A percentile compares a stretch with the other conserved stretches of the same genome.
Evolutionary conservation across 139 green algal species (phyloP).

Genomic region (Asterochloris sp.): DNA sequence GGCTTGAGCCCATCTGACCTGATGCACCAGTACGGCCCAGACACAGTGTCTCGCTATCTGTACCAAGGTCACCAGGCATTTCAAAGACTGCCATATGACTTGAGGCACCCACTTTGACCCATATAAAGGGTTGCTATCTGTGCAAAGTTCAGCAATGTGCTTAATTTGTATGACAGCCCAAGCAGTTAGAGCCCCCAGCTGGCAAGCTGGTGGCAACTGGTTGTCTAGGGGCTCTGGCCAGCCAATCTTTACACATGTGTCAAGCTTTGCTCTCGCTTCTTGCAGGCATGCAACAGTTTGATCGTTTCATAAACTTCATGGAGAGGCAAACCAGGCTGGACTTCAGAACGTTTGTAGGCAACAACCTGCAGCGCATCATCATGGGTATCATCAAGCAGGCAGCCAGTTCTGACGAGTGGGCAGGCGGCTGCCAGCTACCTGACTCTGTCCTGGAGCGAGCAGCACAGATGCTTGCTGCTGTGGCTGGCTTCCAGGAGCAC

Average conservation of each 20-base stretch:
- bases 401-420: slow-evolving; percentile 17
- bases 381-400: slow-evolving; percentile 35
- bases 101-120: neutral
- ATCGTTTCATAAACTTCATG: slow-evolving; percentile 28
- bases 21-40: slow-evolving; percentile 28
- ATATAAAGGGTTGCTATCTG: neutral
- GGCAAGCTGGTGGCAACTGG: neutral
- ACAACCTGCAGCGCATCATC: slow-evolving; percentile 34
- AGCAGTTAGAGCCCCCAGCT: neutral
- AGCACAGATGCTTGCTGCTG: neutral
- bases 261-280: neutral
- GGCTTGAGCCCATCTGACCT: slow-evolving; percentile 9
- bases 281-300: slow-evolving; percentile 31
- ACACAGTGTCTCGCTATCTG: slow-evolving; percentile 34
- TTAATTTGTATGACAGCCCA: neutral
- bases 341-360: slow-evolving; percentile 31
- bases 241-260: neutral
- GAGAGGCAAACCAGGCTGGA: slow-evolving; percentile 36
- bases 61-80: slow-evolving; percentile 22
- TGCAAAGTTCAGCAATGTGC: neutral
- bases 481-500: slow-evolving; percentile 1
- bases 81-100: neutral
- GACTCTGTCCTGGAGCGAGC: neutral
- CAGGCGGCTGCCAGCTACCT: neutral
- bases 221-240: neutral